A percentile compares a stretch with the other conserved stretches of the same genome.
Evolutionary conservation across 2,329 filamentous ascomycete genomes (phyloP).

Genomic region (Chaetomiaceae sp.): DNA sequence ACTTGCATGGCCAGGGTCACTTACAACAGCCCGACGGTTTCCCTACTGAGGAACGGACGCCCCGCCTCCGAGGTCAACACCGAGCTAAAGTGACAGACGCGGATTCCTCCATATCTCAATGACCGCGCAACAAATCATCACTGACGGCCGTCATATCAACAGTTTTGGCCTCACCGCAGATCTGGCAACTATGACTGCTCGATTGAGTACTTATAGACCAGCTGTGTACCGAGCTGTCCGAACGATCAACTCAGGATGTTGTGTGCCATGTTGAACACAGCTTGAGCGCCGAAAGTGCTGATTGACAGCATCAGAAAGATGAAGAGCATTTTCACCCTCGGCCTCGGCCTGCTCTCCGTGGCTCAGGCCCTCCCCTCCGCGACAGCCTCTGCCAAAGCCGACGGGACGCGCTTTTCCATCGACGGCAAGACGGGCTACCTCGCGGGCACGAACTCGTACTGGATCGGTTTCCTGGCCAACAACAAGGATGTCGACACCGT

Average conservation of each 20-base stretch:
- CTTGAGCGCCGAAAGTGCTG: neutral
- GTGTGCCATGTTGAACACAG: neutral
- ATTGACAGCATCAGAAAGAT: slow-evolving; percentile 2
- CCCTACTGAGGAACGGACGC: slow-evolving; percentile 16
- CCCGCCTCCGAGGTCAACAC: slow-evolving; percentile 20
- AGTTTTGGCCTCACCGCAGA: neutral
- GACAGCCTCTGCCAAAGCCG: slow-evolving; percentile 13
- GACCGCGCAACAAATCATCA: neutral
- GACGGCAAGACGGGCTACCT: slow-evolving; percentile 42
- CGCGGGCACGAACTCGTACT: slow-evolving; percentile 51
- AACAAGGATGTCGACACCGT: slow-evolving; percentile 49
- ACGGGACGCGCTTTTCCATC: slow-evolving; percentile 32
- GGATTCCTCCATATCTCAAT: slow-evolving; percentile 7
- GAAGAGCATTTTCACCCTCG: slow-evolving; percentile 15
- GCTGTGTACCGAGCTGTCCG: neutral
- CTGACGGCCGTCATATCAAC: slow-evolving; percentile 1
- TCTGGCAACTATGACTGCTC: neutral
- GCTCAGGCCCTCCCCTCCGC: slow-evolving; percentile 12
- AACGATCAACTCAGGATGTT: neutral
- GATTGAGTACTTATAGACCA: neutral
- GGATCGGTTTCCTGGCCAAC: slow-evolving; percentile 46
- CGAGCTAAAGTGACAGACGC: slow-evolving; percentile 14
- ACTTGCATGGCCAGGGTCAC: no score
- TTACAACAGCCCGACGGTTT: neutral
- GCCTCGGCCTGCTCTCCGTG: slow-evolving; percentile 18